These are phyloP conservation scores for Aureobasidium sp. DNA, from an alignment of 2,329 filamentous ascomycete genomes.

Conservation along the genomic window DNA sequence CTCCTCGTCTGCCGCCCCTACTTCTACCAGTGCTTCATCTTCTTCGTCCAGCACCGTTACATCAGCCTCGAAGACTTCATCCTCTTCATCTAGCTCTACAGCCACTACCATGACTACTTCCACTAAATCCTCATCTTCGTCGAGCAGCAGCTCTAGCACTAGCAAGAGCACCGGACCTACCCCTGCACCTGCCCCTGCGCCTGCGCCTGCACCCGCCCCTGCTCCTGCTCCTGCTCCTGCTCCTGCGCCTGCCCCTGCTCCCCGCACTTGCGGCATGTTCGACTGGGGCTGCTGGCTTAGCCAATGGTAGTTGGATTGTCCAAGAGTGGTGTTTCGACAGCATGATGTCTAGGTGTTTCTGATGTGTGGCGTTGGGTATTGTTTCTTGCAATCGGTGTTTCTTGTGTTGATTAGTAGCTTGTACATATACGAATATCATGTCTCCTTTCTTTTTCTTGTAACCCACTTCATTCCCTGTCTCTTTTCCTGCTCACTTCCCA, in stretches of 20 bases:
- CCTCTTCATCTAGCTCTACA: constrained; percentile 6
- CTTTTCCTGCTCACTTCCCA: no score
- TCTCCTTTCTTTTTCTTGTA: background rate
- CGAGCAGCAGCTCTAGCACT: constrained; percentile 1
- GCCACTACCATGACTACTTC: constrained; percentile 1
- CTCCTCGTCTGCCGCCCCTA: constrained; percentile 18
- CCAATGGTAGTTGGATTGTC: no score
- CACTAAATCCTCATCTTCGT: constrained; percentile 12
- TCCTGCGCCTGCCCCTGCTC: no score
- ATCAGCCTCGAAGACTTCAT: background rate
- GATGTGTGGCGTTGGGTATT: background rate
- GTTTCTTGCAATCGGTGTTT: background rate
- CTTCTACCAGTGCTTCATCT: constrained; percentile 19
- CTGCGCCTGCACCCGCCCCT: background rate
- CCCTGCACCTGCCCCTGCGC: background rate
- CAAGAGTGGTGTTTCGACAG: no score
- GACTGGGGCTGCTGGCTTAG: no score
- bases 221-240: background rate
- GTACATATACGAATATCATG: background rate
- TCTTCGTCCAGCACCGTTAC: background rate
- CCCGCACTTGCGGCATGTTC: no score
- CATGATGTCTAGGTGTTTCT: no score
- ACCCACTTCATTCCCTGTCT: background rate
- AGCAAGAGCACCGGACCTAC: background rate
- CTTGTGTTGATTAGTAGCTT: background rate